Base-by-base conservation (phyloP, 2,329 filamentous ascomycete genomes). In the Conoideocrella luteorostrata region DNA sequence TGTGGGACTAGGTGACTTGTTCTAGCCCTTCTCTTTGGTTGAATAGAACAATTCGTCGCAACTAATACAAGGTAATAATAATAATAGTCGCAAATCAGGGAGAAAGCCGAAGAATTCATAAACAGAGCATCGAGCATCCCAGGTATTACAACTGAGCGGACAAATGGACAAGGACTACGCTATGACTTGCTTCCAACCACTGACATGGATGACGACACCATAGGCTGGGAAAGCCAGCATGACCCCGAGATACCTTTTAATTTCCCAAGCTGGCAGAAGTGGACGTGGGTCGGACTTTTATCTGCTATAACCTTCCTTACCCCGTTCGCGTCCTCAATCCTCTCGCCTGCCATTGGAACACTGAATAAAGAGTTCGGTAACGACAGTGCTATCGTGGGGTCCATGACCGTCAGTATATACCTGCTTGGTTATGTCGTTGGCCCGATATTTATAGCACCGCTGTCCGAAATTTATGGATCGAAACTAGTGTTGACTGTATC, bases 381-480 rank as follows among this genome's bases (percentile, higher is more conserved):
- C 12, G 62, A 4, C 63, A 56, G 58, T 40, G 46, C 69, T 5
- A 66, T 66, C 7, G 58, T 59, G 5, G 60, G 71, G 4, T 62
- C 75, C 9, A 72, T 81, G 54, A 71, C 76, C 11, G 77, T 81
- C 26, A 78, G 73, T 46, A 80, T 84, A 45, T 84, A 80, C 55
- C 60, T 83, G 2, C 60, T 83, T 0, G 77, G 77, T 2, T 82
- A 80, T 49, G 70, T 68, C 15, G 59, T 81, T 18, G 78, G 78
- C 0, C 78, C 78, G 1, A 59, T 82, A 6, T 63, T 80, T 38
- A 56, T 82, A 3, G 74, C 77, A 2, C 78, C 78, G 0, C 53
- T 82, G 35, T 78, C 72, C 2, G 82, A 86, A 57, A 74, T 85
- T 44, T 84, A 82, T 54, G 82, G 83, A 2, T 71, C 82, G 3